Evolutionary conservation across 164 flowering plant species (phyloP), one percentile per base, ranked within the genome.

Genomic region (Vitis amurensis): DNA sequence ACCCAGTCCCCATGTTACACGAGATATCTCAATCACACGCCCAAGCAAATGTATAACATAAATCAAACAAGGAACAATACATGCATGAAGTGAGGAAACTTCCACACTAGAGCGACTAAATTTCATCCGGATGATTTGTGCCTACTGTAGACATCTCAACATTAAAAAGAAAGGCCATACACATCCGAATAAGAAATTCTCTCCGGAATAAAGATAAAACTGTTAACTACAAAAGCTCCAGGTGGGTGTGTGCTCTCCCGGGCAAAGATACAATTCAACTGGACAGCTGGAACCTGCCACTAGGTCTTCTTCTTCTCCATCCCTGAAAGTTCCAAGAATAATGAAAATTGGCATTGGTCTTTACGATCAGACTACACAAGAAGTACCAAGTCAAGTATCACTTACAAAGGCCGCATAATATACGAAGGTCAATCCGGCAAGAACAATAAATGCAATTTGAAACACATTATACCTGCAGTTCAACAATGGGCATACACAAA

Each of bases 351-450:
- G 58, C 53, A 59, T 11, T 50, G 29, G 31, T 27, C 47, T 37
- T 52, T 30, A 17, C 12, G 16, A 7, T 58, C 16, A 55, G 27
- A 13, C 9, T 29, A 37, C 10, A 56, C 1, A 49, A 37, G 4
- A 37, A 37, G 44, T 37, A 37, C 44, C 44, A 6, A 6, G 44
- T 37, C 7, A 37, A 37, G 44, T 3, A 37, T 37, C 44, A 85
- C 99, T 91, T 86, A 95, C 99, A 78, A 93, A 93, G 67, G 89
- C 88, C 9, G 83, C 83, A 77, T 96, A 93, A 71, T 87, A 96
- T 48, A 91, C 80, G 65, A 90, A 91, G 12, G 98, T 91, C 78
- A 96, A 82, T 14, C 93, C 91, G 0, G 98, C 95, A 8, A 96
- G 71, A 63, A 73, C 81, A 61, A 93, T 59, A 75, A 93, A 96